Base-by-base conservation (phyloP, 495 filamentous ascomycete genomes). In the Mytilinidion resinicola region DNA sequence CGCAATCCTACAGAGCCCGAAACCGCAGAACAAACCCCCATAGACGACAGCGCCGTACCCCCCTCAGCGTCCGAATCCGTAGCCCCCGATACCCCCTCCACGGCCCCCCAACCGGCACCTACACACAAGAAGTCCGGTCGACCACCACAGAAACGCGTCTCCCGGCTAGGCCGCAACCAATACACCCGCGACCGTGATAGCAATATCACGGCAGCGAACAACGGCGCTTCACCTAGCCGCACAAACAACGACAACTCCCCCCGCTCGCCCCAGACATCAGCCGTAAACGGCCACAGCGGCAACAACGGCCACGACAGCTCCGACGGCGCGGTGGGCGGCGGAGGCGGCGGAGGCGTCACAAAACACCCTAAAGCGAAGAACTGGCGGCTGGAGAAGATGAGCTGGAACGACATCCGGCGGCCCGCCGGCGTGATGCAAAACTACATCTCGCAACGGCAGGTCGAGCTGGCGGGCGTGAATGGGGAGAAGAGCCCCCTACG, bases 371-470 rank as follows among this genome's bases (percentile, higher is more conserved):
- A 80, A 17, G 64, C 73, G 20, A 67, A 67, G 57, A 58, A 67
- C 15, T 76, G 75, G 36, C 82, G 79, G 51, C 72, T 76, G 17
- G 85, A 82, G 62, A 89, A 87, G 69, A 83, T 91, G 49, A 92
- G 82, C 30, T 88, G 96, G 84, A 86, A 85, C 57, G 91, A 96
- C 62, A 93, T 96, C 87, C 90, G 89, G 72, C 81, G 88, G 58
- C 82, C 88, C 8, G 91, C 91, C 3, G 82, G 85, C 1, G 85
- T 78, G 12, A 92, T 98, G 54, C 76, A 95, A 14, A 90, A 95
- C 42, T 96, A 88, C 70, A 96, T 98, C 63, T 85, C 88, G 8
- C 82, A 88, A 46, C 92, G 89, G 61, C 92, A 96, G 65, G 78
- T 96, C 11, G 93, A 98, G 68, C 82, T 96, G 75, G 91, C 89